Base-by-base conservation (phyloP, 2,329 filamentous ascomycete species). In the Cladorrhinum sp. region DNA sequence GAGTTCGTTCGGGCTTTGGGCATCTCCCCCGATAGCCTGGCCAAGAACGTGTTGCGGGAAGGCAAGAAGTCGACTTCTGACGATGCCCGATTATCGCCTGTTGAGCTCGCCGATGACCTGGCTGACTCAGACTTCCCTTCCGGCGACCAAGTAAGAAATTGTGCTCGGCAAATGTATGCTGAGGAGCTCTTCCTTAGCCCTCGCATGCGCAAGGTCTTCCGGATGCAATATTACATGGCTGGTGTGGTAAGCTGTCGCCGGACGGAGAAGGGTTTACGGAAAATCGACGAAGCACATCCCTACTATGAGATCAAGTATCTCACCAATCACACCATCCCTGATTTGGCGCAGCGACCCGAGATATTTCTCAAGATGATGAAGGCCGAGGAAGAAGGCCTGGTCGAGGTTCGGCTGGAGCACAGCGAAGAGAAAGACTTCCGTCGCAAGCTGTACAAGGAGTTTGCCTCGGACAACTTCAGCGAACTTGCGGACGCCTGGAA, bases 281-380 rank as follows among this genome's bases (percentile, higher is more conserved):
- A 91, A 70, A 98, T 99, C 67, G 93, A 96, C 68, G 93, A 98
- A 63, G 87, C 95, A 23, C 93, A 98, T 70, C 92, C 92, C 0
- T 98, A 96, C 75, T 98, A 98, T 72, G 95, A 98, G 74, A 91
- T 99, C 79, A 97, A 99, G 75, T 99, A 99, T 69, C 81, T 99
- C 20, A 87, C 92, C 65, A 92, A 95, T 68, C 93, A 97, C 74
- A 90, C 91, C 7, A 89, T 97, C 63, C 79, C 81, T 48, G 90
- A 95, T 66, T 84, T 98, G 61, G 89, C 92, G 2, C 85, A 87
- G 56, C 87, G 90, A 57, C 95, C 95, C 1, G 93, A 97, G 65
- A 80, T 96, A 24, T 99, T 95, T 73, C 78, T 99, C 59, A 93
- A 96, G 76, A 99, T 99, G 95, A 86, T 98, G 74, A 96, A 92